Percentiles rank a stretch among this genome's conserved stretches.
These are phyloP conservation scores for Dillenia turbinata DNA, from an alignment of 164 flowering plant species.

Conservation along the genomic window DNA sequence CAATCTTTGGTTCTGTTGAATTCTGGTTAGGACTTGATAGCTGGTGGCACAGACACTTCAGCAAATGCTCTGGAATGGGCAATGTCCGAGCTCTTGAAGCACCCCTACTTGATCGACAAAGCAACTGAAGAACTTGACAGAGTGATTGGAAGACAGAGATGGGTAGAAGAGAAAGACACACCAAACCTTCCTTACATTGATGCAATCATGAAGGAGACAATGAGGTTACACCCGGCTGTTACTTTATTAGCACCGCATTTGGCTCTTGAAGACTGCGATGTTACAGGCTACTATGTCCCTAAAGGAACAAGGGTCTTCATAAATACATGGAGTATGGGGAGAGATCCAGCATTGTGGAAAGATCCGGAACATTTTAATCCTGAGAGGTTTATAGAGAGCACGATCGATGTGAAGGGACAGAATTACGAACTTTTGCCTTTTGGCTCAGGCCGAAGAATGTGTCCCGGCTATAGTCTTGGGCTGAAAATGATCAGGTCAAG, in stretches of 20 bases:
- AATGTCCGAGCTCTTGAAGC: slow-evolving; percentile 23
- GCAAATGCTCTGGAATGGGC: slow-evolving; percentile 26
- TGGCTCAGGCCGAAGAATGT: slow-evolving; percentile 23
- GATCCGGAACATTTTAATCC: slow-evolving; percentile 17
- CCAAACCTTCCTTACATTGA: slow-evolving; percentile 17
- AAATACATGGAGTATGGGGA: slow-evolving; percentile 20
- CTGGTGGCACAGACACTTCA: slow-evolving; percentile 31
- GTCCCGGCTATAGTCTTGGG: slow-evolving; percentile 12
- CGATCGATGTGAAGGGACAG: slow-evolving; percentile 19
- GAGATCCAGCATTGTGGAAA: slow-evolving; percentile 20
- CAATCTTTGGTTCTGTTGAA: neutral
- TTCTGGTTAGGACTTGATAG: slow-evolving; percentile 22
- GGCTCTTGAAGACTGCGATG: slow-evolving; percentile 15
- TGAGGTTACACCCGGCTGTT: slow-evolving; percentile 20
- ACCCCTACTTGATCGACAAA: slow-evolving; percentile 14
- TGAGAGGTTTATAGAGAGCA: slow-evolving; percentile 18
- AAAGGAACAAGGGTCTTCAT: slow-evolving; percentile 17
- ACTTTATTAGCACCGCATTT: slow-evolving; percentile 8
- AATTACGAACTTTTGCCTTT: slow-evolving; percentile 18
- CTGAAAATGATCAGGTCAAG: slow-evolving; percentile 10
- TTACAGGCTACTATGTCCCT: slow-evolving; percentile 14
- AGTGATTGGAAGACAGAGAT: slow-evolving; percentile 14
- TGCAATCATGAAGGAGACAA: slow-evolving; percentile 20
- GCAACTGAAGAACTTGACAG: slow-evolving; percentile 21
- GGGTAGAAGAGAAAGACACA: slow-evolving; percentile 24